Evolutionary conservation across 495 filamentous ascomycete genomes (phyloP), one percentile per base, ranked within the genome.

Genomic region (Amphirosellinia nigrospora): DNA sequence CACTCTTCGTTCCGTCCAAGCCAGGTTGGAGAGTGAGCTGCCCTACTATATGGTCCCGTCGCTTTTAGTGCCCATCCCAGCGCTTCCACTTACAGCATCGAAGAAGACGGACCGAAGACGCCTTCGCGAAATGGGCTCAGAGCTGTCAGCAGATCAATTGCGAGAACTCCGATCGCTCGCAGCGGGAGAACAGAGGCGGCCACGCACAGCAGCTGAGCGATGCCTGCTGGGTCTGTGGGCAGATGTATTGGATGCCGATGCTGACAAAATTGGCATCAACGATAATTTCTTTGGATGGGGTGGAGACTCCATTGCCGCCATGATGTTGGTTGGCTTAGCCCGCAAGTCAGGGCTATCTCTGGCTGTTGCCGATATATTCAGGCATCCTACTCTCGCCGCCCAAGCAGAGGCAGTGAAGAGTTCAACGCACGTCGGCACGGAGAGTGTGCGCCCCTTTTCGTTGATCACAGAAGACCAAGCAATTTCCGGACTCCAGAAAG

Each of bases 41-140:
- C 76, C 76, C 3, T 21, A 21, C 1, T 78, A 76, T 45, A 78
- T 78, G 76, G 39, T 78, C 16, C 75, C 75, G 2, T 58, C 66
- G 8, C n/a, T 71, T 4, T 74, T 71, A 43, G 50, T 78, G 4
- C 74, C 65, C 1, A 48, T 66, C 32, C 6, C 39, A 6, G 70
- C 73, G 46, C 59, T 69, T 3, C 71, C 75, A 19, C 67, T 70
- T 11, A 48, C 45, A 2, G 39, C 30, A 11, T 45, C 55, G 1
- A 43, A 39, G 16, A 65, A 45, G 30, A 21, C 34, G 7, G 71
- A 69, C 23, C 48, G 77, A 72, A 19, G 70, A 63, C 28, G 73
- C 16, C 62, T 64, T 38, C 45, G 62, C 5, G 41, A 11, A 10
- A 50, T 50, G 10, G 61, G 38, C 21, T 41, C 61, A 50, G 36